Evolutionary conservation across 768 basidiomycete species (phyloP).

Genomic region (Termitomyces heimii): DNA sequence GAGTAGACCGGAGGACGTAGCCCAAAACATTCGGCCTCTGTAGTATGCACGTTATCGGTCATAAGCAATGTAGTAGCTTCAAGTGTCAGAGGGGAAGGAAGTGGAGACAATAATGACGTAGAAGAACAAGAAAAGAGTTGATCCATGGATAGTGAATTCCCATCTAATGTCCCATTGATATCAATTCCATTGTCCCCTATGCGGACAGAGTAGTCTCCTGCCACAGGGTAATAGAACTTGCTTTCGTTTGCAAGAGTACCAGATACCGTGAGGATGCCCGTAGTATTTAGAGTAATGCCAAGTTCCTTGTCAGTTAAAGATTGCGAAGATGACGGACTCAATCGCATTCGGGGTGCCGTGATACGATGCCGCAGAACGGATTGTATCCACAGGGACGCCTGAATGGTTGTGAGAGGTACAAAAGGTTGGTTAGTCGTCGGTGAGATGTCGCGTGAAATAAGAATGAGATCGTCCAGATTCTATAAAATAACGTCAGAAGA

Average conservation of each 20-base stretch:
- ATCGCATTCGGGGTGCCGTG: constrained; percentile 26
- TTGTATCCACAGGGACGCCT: constrained; percentile 77
- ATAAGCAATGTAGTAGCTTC: constrained; percentile 19
- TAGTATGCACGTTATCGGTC: constrained; percentile 21
- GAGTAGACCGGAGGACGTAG: constrained; percentile 41
- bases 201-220: constrained; percentile 63
- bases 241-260: constrained; percentile 18
- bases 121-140: constrained; percentile 46
- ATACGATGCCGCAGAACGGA: constrained; percentile 61
- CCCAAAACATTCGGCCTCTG: constrained; percentile 61
- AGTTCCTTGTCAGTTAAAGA: constrained; percentile 57
- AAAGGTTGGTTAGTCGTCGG: constrained; percentile 63
- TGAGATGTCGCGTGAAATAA: constrained; percentile 70
- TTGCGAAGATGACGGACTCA: constrained; percentile 19
- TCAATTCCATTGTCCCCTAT: constrained; percentile 64
- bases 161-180: constrained; percentile 29
- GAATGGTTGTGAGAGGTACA: constrained; percentile 60
- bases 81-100: constrained; percentile 20
- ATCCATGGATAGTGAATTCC: constrained; percentile 50
- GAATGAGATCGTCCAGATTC: constrained; percentile 75
- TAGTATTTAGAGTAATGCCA: constrained; percentile 50
- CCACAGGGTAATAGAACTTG: constrained; percentile 56
- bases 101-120: constrained; percentile 16
- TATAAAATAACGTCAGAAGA: constrained; percentile 22
- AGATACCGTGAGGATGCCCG: constrained; percentile 38